Evolutionary conservation across 768 basidiomycete species (phyloP), one percentile per base, ranked within the genome.

Genomic region (Lactarius hatsudake): DNA sequence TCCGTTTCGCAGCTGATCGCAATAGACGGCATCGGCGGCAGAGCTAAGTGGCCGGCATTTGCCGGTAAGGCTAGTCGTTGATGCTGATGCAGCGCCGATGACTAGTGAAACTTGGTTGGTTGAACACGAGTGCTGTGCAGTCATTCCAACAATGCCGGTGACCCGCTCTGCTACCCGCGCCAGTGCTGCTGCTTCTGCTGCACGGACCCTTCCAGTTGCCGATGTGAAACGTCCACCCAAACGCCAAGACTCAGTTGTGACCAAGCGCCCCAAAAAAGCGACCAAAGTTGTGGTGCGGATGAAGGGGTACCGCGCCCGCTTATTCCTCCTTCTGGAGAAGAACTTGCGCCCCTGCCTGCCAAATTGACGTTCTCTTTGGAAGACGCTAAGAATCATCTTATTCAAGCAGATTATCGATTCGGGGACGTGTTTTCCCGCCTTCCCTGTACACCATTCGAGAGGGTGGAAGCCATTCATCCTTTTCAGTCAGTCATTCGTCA

Each of bases 361-460:
- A 78, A 82, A 9, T 82, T 95, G 40, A 82, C 83, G 7, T 96
- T 96, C 78, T 83, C 85, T n/a, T 87, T 93, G 69, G 84, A 87
- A 56, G 84, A 86, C 9, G 94, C 91, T 1, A 91, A 87, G 73
- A 62, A 78, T 17, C 92, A 96, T 73, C 83, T 96, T 38, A 84
- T 87, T 63, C 63, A 70, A 2, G 83, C 80, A 8, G 94, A 96
- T 72, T 73, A 79, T 13, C 86, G 94, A 4, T 97, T 95, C 76
- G 78, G 79, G 61, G 82, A 84, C 45, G 67, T 96, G 12, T 94
- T 96, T 75, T 71, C 75, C 30, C 80, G 82, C 59, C 76, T 91
- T 73, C 78, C 78, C 51, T 95, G 93, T 77, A 88, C 84, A 69
- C 93, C 94, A 1, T 97, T 86, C 74, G 85, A 91, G 73, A 80